phyloP scores from a whole-genome alignment of 2,329 filamentous ascomycete species.

The Xylaria sp. region DNA sequence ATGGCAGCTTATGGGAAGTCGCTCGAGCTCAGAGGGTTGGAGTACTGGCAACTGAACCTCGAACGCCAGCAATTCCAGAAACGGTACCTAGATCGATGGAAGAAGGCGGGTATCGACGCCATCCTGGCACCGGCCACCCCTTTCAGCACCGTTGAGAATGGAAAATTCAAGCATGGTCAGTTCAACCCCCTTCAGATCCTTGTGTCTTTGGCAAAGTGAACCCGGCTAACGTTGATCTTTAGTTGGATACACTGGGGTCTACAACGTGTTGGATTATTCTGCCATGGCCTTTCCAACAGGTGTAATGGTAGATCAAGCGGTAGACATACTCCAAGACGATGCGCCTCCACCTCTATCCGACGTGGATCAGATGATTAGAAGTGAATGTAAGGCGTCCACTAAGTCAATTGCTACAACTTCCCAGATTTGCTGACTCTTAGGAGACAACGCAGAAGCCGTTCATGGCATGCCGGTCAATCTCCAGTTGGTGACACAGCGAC shows the following conservation, averaged over 20 bases:
- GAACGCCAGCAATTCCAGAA: slow-evolving; percentile 60
- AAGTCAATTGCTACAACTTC: background rate
- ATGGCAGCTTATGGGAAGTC: slow-evolving; percentile 47
- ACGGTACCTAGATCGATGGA: slow-evolving; percentile 60
- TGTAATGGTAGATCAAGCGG: slow-evolving; percentile 53
- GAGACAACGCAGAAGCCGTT: slow-evolving; percentile 55
- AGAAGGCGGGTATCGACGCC: slow-evolving; percentile 65
- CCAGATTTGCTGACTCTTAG: background rate
- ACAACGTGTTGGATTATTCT: slow-evolving; percentile 61
- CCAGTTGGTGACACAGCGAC: slow-evolving; percentile 54
- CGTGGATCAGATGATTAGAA: slow-evolving; percentile 53
- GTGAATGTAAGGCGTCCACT: slow-evolving; percentile 54
- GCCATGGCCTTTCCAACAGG: slow-evolving; percentile 61
- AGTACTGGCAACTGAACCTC: slow-evolving; percentile 61
- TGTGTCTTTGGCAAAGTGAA: background rate
- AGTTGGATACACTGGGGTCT: slow-evolving; percentile 64
- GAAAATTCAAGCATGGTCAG: slow-evolving; percentile 58
- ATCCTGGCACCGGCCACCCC: slow-evolving; percentile 68
- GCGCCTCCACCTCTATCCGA: slow-evolving; percentile 52
- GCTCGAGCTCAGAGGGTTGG: slow-evolving; percentile 54
- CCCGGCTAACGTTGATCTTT: slow-evolving; percentile 1
- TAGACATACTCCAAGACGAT: slow-evolving; percentile 51
- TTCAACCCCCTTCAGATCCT: background rate
- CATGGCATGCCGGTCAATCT: slow-evolving; percentile 58
- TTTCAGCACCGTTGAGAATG: slow-evolving; percentile 57